phyloP scores from a whole-genome alignment of 1,139 yeast genomes.

The Hansenula sp. region DNA sequence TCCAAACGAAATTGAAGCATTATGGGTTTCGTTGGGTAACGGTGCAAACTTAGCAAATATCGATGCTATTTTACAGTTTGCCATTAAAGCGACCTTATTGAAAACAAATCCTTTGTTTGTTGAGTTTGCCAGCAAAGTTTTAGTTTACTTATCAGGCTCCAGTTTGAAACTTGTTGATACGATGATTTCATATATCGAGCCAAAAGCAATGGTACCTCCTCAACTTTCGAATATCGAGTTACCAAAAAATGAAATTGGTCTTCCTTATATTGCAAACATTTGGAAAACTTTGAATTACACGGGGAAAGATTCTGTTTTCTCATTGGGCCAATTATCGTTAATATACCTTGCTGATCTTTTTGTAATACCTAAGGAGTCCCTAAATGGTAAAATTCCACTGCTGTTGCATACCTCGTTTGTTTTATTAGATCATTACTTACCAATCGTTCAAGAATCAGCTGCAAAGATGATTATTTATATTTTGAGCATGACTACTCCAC shows the following conservation, averaged over 20 bases:
- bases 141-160: slow-evolving; percentile 66
- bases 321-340: slow-evolving; percentile 83
- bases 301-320: slow-evolving; percentile 74
- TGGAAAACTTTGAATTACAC: slow-evolving; percentile 51
- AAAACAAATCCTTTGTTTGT: slow-evolving; percentile 74
- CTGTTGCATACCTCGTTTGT: slow-evolving; percentile 79
- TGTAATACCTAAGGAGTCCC: slow-evolving; percentile 53
- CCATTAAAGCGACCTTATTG: slow-evolving; percentile 65
- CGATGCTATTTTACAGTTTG: slow-evolving; percentile 66
- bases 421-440: slow-evolving; percentile 81
- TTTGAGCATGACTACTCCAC: slow-evolving; percentile 56
- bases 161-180: slow-evolving; percentile 65
- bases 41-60: slow-evolving; percentile 65
- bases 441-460: slow-evolving; percentile 82
- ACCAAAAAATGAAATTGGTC: slow-evolving; percentile 27
- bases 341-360: slow-evolving; percentile 80
- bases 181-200: slow-evolving; percentile 67
- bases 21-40: slow-evolving; percentile 90
- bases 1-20: slow-evolving; percentile 84
- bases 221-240: slow-evolving; percentile 28
- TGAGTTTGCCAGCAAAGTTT: slow-evolving; percentile 73
- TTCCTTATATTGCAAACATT: slow-evolving; percentile 77
- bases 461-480: slow-evolving; percentile 70
- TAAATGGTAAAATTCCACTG: slow-evolving; percentile 62
- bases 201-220: slow-evolving; percentile 84